A percentile compares a stretch with the other conserved stretches of the same genome.
Conservation (phyloP, 2,329 filamentous ascomycete species). For the Chaetomiaceae sp. region DNA sequence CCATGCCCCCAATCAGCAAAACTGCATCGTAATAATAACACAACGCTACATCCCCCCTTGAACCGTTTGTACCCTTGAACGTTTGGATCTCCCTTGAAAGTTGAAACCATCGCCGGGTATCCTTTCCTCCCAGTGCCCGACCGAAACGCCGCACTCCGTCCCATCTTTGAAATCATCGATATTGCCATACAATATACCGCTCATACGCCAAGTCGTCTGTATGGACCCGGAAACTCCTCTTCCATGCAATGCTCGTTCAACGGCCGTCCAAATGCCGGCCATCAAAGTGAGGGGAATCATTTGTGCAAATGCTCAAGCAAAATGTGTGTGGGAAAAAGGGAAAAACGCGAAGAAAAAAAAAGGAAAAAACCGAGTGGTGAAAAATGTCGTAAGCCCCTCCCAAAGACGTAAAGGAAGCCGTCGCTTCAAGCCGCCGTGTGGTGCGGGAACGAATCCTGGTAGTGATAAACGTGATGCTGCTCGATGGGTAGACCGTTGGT, state of each 20-base stretch:
- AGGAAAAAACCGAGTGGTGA: background rate
- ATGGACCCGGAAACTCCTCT: constrained; percentile 9
- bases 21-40: constrained; percentile 2
- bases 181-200: constrained; percentile 6
- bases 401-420: background rate
- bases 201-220: constrained; percentile 8
- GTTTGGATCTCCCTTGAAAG: background rate
- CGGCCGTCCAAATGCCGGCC: constrained; percentile 6
- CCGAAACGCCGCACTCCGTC: constrained; percentile 7
- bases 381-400: background rate
- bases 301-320: constrained; percentile 13
- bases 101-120: constrained; percentile 1
- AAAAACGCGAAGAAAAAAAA: background rate
- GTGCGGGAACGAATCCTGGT: background rate
- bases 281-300: constrained; percentile 16
- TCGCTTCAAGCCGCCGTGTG: background rate
- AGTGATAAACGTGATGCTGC: background rate
- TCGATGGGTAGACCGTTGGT: background rate
- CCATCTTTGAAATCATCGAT: background rate
- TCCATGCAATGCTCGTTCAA: constrained; percentile 15
- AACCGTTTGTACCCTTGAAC: background rate
- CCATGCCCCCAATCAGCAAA: background rate
- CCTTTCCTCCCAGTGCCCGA: constrained; percentile 2
- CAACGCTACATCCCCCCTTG: no score
- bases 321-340: constrained; percentile 1